These are phyloP conservation scores for Trichoderma sp. DNA, from an alignment of 2,329 filamentous ascomycete species.

Conservation along the genomic window DNA sequence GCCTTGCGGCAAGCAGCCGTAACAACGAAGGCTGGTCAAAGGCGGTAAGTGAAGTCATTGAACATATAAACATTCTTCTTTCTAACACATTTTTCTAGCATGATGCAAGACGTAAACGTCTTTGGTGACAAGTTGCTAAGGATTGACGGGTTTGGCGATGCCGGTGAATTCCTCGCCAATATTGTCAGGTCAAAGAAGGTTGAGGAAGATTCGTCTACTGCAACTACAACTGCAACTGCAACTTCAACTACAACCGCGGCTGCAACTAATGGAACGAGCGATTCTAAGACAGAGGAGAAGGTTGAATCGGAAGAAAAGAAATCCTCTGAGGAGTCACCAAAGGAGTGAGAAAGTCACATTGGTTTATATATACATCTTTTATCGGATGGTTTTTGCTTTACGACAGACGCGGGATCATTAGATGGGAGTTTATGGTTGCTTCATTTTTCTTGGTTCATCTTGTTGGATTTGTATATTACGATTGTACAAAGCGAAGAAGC, in stretches of 20 bases:
- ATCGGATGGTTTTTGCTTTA: background rate
- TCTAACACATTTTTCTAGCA: constrained; percentile 45
- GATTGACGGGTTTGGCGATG: constrained; percentile 73
- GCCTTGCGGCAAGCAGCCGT: constrained; percentile 65
- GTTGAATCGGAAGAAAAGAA: constrained; percentile 21
- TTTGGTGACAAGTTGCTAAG: constrained; percentile 70
- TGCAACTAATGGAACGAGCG: constrained; percentile 19
- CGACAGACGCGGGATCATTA: constrained; percentile 10
- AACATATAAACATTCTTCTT: background rate
- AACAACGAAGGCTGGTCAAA: constrained; percentile 64
- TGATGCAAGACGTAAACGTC: constrained; percentile 72
- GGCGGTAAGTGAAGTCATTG: constrained; percentile 57
- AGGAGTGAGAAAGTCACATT: background rate
- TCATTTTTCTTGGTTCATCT: background rate
- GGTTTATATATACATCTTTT: background rate
- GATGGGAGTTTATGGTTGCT: constrained; percentile 12
- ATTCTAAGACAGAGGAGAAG: constrained; percentile 21
- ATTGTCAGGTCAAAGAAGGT: constrained; percentile 61
- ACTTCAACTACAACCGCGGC: background rate
- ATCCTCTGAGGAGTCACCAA: constrained; percentile 12
- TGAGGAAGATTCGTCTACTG: constrained; percentile 25
- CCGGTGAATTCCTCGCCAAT: constrained; percentile 65
- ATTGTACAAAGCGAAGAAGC: background rate
- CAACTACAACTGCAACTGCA: background rate
- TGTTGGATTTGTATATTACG: constrained; percentile 6